Percentiles rank a stretch among this genome's conserved stretches.
Conservation (phyloP, 1,284 basidiomycete genomes). For the Termitomyces sp. region DNA sequence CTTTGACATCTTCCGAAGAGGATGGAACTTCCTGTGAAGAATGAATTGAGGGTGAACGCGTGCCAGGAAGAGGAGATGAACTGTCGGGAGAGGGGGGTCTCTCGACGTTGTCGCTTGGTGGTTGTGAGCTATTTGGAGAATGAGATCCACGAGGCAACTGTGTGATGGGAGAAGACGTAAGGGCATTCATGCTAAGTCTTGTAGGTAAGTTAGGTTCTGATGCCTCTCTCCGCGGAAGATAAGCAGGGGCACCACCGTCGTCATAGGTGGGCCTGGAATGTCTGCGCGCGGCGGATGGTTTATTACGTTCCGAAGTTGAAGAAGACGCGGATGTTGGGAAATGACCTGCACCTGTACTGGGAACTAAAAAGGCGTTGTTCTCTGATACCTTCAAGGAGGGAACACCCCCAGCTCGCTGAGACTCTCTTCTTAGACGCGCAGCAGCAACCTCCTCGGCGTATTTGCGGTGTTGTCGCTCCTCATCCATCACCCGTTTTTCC, state of each 20-base stretch:
- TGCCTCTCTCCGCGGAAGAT: conserved; percentile 36
- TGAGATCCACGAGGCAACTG: conserved; percentile 22
- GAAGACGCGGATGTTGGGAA: conserved; percentile 31
- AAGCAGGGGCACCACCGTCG: conserved; percentile 15
- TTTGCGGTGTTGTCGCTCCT: conserved; percentile 47
- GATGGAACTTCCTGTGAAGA: conserved; percentile 42
- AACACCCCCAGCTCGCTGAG: conserved; percentile 42
- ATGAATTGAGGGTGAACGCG: conserved; percentile 50
- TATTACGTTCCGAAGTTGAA: conserved; percentile 40
- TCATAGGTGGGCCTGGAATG: conserved; percentile 38
- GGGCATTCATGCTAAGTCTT: conserved; percentile 9
- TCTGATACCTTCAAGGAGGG: conserved; percentile 24
- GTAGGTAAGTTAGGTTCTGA: conserved; percentile 33
- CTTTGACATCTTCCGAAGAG: conserved; percentile 52
- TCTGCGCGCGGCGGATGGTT: conserved; percentile 29
- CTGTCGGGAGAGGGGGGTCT: conserved; percentile 23
- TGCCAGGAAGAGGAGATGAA: conserved; percentile 27
- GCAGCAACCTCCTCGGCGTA: conserved; percentile 61
- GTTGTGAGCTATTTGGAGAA: conserved; percentile 49
- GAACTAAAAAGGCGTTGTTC: conserved; percentile 15
- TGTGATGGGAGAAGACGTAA: conserved; percentile 14
- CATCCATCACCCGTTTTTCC: conserved; percentile 52
- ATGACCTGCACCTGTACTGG: conserved; percentile 5
- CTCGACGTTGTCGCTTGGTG: conserved; percentile 36
- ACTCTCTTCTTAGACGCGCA: conserved; percentile 56